Base-by-base conservation (phyloP, 345 rosid genomes). In the Gossypium longicalyx region DNA sequence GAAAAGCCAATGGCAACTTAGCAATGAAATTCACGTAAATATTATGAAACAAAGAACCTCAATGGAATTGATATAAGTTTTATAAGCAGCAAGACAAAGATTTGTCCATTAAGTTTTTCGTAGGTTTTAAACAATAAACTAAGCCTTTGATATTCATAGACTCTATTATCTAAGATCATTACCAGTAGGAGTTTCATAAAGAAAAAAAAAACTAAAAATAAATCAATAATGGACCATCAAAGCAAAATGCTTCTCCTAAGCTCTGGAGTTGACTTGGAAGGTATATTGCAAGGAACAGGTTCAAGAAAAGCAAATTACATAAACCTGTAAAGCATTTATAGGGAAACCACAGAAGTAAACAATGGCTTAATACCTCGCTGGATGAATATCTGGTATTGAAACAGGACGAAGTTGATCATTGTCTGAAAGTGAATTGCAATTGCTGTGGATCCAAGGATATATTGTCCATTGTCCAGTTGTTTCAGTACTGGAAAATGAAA, bases 381-480 rank as follows among this genome's bases (percentile, higher is more conserved):
- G 99, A 83, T 82, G 93, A 85, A 93, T 85, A 85, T 95, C 97
- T 25, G 99, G 99, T 79, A 95, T 81, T 4, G 83, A 74, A 77
- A 91, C 81, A 27, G 97, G 90, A 49, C 94, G 96, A 69, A 93
- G 88, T 76, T 95, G 99, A 83, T 95, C 98, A 83, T 65, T 74
- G 64, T 95, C 99, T 3, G 97, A 93, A 78, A 87, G 89, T 22
- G 98, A 93, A 79, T 95, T 95, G 85, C 97, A 88, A 80, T 93
- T 95, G 89, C 93, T 93, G 85, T 92, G 98, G 78, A 92, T 90
- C 98, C 99, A 95, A 60, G 98, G 98, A 78, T 90, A 86, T 74
- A 95, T 88, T 34, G 92, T 93, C 99, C 99, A 95, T 79, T 93
- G 94, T 17, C 85, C 88, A 79, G 80, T 86, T 67, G 73, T 74